Evolutionary conservation across 345 rosid species (phyloP), one percentile per base, ranked within the genome.

Genomic region (Salix udensis): DNA sequence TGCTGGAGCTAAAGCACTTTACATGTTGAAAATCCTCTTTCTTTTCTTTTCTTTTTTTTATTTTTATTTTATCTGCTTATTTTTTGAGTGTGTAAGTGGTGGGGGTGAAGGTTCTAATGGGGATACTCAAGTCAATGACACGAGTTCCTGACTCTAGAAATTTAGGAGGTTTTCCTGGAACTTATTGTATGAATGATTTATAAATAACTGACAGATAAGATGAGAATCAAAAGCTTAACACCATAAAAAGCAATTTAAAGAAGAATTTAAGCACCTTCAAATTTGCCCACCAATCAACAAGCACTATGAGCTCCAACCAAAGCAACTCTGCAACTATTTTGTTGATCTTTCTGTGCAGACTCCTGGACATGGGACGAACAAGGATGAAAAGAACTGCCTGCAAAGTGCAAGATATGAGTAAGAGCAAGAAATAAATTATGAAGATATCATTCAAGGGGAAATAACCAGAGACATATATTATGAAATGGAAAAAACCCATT

Each of bases 261-360:
- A 68, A 39, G 30, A 64, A 21, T 23, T 7, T 7, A 55, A 75
- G 18, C 62, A 92, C 98, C 98, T 94, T 89, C 12, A 94, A 88
- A 69, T 88, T 89, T 5, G 96, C 99, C 95, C 98, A 96, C 99
- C 99, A 96, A 84, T 96, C 99, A 68, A 90, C 83, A 0, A 96
- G 81, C 99, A 98, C 92, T n/a, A 93, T 86, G 68, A 93, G 94
- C 82, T 93, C 92, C 81, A 96, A 68, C 99, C 98, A 93, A 83
- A 96, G 83, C 80, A 93, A 79, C 78, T 96, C 99, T 14, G 96
- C 94, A 67, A 90, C 80, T 65, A 84, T 76, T 76, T 89, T 89
- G 82, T 91, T 92, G 81, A 90, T 87, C 82, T 88, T 91, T 76
- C 98, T 86, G 77, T 91, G 90, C 9, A 84, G 71, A 79, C 68